phyloP scores from a whole-genome alignment of 495 filamentous ascomycete genomes.

The Neurospora hispaniola region DNA sequence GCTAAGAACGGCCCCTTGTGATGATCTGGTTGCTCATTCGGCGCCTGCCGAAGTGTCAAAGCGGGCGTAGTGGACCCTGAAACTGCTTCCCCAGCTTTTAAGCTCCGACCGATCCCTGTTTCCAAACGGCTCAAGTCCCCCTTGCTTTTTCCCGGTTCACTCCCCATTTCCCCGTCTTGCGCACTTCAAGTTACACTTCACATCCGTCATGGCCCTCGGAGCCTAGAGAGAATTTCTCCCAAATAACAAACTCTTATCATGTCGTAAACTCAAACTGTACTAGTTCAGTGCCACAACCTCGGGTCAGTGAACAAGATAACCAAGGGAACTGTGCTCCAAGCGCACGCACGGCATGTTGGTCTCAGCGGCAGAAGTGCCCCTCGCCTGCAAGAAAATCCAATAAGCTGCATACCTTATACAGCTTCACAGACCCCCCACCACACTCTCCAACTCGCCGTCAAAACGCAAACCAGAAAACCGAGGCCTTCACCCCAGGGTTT shows the following conservation, averaged over 20 bases:
- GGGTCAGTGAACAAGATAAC: neutral
- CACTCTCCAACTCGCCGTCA: neutral
- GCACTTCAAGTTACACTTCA: neutral
- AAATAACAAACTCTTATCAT: neutral
- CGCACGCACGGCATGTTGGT: neutral
- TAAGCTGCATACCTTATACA: neutral
- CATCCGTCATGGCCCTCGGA: neutral
- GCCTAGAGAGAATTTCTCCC: neutral
- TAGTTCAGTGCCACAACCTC: neutral
- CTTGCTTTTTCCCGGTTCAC: neutral
- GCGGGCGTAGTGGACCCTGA: neutral
- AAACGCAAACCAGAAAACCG: no score
- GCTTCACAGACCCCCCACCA: neutral
- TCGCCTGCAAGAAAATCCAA: neutral
- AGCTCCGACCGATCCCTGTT: neutral
- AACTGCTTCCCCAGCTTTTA: neutral
- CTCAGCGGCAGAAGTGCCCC: neutral
- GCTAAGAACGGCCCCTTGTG: neutral
- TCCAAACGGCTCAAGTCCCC: neutral
- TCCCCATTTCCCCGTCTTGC: neutral
- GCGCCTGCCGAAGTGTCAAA: neutral
- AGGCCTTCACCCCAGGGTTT: no score
- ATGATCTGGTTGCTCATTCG: neutral
- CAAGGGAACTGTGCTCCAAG: neutral
- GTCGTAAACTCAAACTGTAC: neutral